Conservation (phyloP, 208 protist genomes). For the Herpetomonas tarakana region DNA sequence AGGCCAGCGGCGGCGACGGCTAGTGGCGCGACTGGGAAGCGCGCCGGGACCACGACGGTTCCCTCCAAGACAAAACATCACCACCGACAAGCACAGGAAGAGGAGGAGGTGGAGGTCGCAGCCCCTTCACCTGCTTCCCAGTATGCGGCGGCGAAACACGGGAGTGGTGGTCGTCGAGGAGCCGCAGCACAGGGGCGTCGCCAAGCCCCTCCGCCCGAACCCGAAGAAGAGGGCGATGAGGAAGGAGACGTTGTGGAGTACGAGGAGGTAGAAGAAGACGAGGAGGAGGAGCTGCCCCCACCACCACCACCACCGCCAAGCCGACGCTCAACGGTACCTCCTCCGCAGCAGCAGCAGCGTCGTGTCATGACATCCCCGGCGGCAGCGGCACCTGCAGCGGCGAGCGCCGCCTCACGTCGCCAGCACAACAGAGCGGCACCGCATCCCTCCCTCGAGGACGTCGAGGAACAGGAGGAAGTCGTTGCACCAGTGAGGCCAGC, state of each 20-base stretch:
- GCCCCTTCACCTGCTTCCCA: neutral
- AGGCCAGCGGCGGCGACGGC: no score
- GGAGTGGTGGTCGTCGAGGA: no score
- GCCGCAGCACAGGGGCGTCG: no score
- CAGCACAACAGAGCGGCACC: no score
- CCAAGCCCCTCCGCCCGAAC: no score
- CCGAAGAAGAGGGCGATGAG: neutral
- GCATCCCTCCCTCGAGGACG: conserved; percentile 15
- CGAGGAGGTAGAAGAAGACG: conserved; percentile 20
- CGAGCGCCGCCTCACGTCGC: conserved; percentile 6
- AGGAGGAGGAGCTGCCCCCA: conserved; percentile 1
- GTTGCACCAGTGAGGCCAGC: neutral
- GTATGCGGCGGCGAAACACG: neutral
- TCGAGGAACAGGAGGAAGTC: conserved; percentile 13
- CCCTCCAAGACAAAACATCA: no score
- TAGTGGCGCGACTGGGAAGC: neutral
- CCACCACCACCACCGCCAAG: neutral
- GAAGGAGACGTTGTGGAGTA: conserved; percentile 9
- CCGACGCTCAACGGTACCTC: neutral
- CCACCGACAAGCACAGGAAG: no score
- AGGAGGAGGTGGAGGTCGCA: conserved; percentile 4
- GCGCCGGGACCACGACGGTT: neutral
- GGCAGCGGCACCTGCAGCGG: conserved; percentile 3
- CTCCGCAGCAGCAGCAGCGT: conserved; percentile 3
- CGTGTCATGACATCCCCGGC: conserved; percentile 2